Percentiles rank a stretch among this genome's conserved stretches.
phyloP scores from a whole-genome alignment of 2,329 filamentous ascomycete species.

The Penicillium sp. region DNA sequence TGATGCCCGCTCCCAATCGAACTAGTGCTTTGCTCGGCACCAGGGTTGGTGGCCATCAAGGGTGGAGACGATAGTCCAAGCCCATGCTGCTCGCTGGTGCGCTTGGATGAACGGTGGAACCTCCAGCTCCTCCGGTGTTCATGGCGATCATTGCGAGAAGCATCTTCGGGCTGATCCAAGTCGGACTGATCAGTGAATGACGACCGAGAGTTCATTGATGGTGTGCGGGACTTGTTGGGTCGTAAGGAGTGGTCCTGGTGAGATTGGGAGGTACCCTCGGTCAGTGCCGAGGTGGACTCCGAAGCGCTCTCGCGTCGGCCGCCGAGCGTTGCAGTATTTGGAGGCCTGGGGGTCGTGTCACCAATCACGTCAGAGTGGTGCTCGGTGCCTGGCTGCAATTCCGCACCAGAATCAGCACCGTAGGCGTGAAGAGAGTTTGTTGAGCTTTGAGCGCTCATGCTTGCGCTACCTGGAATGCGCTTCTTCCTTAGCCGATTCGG shows the following conservation, averaged over 20 bases:
- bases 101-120: slow-evolving; percentile 59
- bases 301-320: slow-evolving; percentile 25
- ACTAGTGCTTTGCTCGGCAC: slow-evolving; percentile 67
- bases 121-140: slow-evolving; percentile 74
- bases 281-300: slow-evolving; percentile 29
- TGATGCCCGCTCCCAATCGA: slow-evolving; percentile 65
- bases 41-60: slow-evolving; percentile 63
- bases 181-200: slow-evolving; percentile 81
- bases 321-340: slow-evolving; percentile 33
- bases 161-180: slow-evolving; percentile 70
- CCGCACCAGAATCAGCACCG: slow-evolving; percentile 44
- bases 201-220: slow-evolving; percentile 72
- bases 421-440: slow-evolving; percentile 68
- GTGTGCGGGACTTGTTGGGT: slow-evolving; percentile 71
- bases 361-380: slow-evolving; percentile 22
- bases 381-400: slow-evolving; percentile 31
- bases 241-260: slow-evolving; percentile 58
- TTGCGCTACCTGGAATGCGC: slow-evolving; percentile 71
- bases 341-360: slow-evolving; percentile 37
- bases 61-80: slow-evolving; percentile 47
- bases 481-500: slow-evolving; percentile 94
- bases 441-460: slow-evolving; percentile 89
- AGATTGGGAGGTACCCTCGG: slow-evolving; percentile 46
- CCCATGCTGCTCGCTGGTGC: slow-evolving; percentile 56
- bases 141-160: slow-evolving; percentile 57